These are phyloP conservation scores for Ceriops zippeliana DNA, from an alignment of 345 rosid species.

Conservation along the genomic window DNA sequence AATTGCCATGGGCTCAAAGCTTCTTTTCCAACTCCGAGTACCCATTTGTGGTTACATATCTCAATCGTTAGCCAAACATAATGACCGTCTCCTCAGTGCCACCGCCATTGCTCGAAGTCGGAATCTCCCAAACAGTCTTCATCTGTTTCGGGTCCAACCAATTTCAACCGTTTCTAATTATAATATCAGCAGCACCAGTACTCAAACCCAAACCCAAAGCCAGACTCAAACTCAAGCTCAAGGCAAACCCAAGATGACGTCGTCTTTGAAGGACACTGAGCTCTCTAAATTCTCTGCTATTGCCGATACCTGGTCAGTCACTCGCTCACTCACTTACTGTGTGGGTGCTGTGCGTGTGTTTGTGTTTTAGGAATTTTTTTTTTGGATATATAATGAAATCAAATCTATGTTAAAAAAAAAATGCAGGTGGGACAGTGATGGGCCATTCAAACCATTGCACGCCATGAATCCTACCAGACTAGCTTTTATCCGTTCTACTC, in stretches of 20 bases:
- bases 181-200: neutral
- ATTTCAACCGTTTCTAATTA: slow-evolving; percentile 4
- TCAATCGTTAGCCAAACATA: no score
- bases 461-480: slow-evolving; percentile 77
- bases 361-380: neutral
- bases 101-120: no score
- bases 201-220: no score
- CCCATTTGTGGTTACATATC: no score
- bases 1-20: no score
- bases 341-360: neutral
- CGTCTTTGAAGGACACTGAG: slow-evolving; percentile 65
- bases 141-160: neutral
- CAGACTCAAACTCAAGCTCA: neutral
- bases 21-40: no score
- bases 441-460: slow-evolving; percentile 89
- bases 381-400: neutral
- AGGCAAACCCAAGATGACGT: slow-evolving; percentile 1
- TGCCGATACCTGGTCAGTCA: slow-evolving; percentile 68
- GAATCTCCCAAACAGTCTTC: neutral
- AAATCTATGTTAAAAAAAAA: neutral
- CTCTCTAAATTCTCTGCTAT: slow-evolving; percentile 79
- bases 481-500: slow-evolving; percentile 88
- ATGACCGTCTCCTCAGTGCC: no score
- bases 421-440: slow-evolving; percentile 87
- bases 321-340: no score